Percentiles rank a stretch among this genome's conserved stretches.
Evolutionary conservation across 805 yeast genomes (phyloP).

Genomic region (Metschnikowia amazonensis): DNA sequence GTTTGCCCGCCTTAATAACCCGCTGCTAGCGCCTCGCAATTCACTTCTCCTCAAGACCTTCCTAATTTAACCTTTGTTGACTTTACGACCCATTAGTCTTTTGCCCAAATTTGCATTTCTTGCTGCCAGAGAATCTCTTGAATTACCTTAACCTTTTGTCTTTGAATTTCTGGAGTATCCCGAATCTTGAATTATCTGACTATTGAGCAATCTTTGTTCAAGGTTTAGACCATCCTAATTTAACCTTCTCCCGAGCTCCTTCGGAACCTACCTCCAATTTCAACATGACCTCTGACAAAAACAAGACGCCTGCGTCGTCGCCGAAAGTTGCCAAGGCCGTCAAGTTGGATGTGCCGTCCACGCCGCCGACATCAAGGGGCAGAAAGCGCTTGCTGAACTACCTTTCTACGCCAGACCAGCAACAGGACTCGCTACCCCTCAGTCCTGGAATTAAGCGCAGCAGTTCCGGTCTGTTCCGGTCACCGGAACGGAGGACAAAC

Average conservation of each 20-base stretch:
- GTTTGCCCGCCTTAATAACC: neutral
- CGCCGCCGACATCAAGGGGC: slow-evolving; percentile 25
- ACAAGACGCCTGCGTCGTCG: slow-evolving; percentile 32
- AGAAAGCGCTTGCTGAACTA: slow-evolving; percentile 28
- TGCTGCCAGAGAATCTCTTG: too few species aligned
- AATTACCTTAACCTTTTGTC: too few species aligned
- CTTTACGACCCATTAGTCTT: neutral
- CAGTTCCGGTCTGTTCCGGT: slow-evolving; percentile 26
- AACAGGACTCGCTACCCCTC: slow-evolving; percentile 28
- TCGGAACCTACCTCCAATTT: neutral
- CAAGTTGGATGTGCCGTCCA: slow-evolving; percentile 24
- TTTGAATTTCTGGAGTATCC: too few species aligned
- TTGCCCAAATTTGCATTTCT: too few species aligned
- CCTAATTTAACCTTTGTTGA: neutral
- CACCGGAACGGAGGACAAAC: slow-evolving; percentile 33
- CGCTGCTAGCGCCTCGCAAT: neutral
- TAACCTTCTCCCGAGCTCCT: too few species aligned
- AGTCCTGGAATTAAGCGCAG: slow-evolving; percentile 39
- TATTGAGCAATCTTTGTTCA: too few species aligned
- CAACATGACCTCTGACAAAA: neutral
- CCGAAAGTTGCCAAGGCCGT: slow-evolving; percentile 27
- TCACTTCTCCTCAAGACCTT: neutral
- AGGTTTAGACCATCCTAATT: too few species aligned
- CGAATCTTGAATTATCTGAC: too few species aligned
- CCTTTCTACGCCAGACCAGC: slow-evolving; percentile 37